Evolutionary conservation across 192 early-diverging fungal genomes (phyloP), one percentile per base, ranked within the genome.

Genomic region (Entomortierella parvispora): DNA sequence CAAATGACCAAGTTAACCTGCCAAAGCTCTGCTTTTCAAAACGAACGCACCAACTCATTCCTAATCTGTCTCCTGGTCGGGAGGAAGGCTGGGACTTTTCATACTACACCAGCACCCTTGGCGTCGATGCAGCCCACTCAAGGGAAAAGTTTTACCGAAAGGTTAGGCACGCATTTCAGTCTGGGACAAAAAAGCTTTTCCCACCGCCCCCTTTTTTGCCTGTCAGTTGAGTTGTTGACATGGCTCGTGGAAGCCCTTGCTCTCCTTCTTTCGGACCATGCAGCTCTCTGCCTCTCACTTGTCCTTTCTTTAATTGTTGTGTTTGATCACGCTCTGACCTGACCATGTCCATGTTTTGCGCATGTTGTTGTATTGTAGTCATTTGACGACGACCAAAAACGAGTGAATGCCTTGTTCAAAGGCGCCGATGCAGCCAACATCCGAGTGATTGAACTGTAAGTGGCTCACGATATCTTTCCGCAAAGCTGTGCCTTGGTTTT

Each of bases 81-180:
- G 74, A 68, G 4, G 74, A 68, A 8, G 66, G 74, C 49, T 77
- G 74, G 74, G 94, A 97, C 82, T 97, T 97, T 78, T 96, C 94
- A 1, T 95, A 94, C 69, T 97, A 97, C 77, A 97, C 95, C 9
- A 89, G 89, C 49, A 93, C 90, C 69, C 85, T 92, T 8, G 96
- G 96, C 26, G 88, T 91, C 66, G 92, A 95, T 66, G 88, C 87
- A 43, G 88, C 93, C 37, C 88, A 95, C 71, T 65, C 86, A 47
- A 67, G 68, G 28, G 85, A 88, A 51, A 82, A 71, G 29, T 96
- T 96, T 71, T 97, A 97, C 77, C 80, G 66, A 2, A 68, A 58
- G 66, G 74, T 77, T 34, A 25, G 53, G 29, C 28, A 29, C 40
- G 2, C 8, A 12, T 23, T 33, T 20, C 22, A 18, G 18, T 56